These are phyloP conservation scores for Camelina neglecta DNA, from an alignment of 345 rosid species.

Conservation along the genomic window DNA sequence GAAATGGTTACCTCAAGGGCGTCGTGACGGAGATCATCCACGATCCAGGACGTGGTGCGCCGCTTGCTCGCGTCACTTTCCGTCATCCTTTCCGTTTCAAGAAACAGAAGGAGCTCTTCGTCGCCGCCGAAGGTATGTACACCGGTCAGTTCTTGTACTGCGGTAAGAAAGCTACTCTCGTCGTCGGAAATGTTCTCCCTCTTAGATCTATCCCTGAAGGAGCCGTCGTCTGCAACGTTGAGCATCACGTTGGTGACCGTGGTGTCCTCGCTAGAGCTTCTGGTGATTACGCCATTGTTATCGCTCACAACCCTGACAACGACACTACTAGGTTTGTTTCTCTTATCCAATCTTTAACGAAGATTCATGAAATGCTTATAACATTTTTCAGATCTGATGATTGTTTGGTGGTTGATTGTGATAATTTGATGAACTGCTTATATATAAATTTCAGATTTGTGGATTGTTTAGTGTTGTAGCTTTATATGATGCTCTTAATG, in stretches of 20 bases:
- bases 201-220: constrained; percentile 71
- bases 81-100: constrained; percentile 76
- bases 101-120: constrained; percentile 78
- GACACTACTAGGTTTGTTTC: constrained; percentile 60
- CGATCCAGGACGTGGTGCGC: constrained; percentile 80
- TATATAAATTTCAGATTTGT: not conserved
- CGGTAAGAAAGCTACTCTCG: constrained; percentile 57
- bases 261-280: constrained; percentile 61
- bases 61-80: constrained; percentile 65
- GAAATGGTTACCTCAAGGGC: constrained; percentile 71
- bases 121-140: constrained; percentile 70
- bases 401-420: not conserved
- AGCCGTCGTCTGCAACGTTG: constrained; percentile 78
- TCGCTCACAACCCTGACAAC: constrained; percentile 71
- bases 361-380: not conserved
- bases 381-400: not conserved
- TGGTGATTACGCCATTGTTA: constrained; percentile 67
- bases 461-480: constrained; percentile 1
- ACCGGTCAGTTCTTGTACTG: constrained; percentile 66
- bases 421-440: not conserved
- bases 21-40: constrained; percentile 74
- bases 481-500: not conserved
- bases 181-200: constrained; percentile 63
- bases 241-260: constrained; percentile 77
- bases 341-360: not conserved